Conservation (phyloP, 306 rosid species). For the Hylodesmum podocarpum region DNA sequence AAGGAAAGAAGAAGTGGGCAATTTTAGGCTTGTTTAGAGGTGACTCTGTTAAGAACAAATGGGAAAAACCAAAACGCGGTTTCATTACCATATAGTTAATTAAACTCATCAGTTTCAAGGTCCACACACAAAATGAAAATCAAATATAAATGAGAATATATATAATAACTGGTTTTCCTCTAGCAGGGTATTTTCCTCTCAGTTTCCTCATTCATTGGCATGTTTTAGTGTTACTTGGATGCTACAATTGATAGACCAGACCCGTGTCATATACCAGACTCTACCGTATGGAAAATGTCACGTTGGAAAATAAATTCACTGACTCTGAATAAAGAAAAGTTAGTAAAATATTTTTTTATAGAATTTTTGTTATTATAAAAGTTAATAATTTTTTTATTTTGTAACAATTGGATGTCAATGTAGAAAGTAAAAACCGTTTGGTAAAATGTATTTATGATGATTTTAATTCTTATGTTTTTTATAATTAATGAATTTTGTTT, state of each 20-base stretch:
- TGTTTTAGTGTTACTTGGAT: not conserved
- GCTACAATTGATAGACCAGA: not conserved
- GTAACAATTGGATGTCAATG: no score
- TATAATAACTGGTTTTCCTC: slow-evolving; percentile 23
- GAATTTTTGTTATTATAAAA: no score
- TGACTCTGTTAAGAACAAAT: slow-evolving; percentile 5
- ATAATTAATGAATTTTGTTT: no score
- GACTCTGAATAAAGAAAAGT: not conserved
- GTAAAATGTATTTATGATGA: no score
- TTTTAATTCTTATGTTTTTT: no score
- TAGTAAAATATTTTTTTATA: not conserved
- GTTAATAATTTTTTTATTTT: no score
- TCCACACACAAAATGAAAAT: not conserved
- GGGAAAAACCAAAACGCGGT: slow-evolving; percentile 58
- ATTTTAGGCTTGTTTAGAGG: not conserved
- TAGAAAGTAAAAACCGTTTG: no score
- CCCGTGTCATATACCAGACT: not conserved
- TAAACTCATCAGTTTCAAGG: slow-evolving; percentile 6
- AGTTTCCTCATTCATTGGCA: slow-evolving; percentile 33
- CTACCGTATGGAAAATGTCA: slow-evolving; percentile 1
- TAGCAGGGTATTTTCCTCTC: slow-evolving; percentile 32
- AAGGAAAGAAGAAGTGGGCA: not conserved
- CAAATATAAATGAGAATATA: slow-evolving; percentile 2
- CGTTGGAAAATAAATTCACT: not conserved
- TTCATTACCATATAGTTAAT: slow-evolving; percentile 26